A percentile compares a stretch with the other conserved stretches of the same genome.
Evolutionary conservation across 2,329 filamentous ascomycete species (phyloP).

Genomic region (Ascochyta koolunga): DNA sequence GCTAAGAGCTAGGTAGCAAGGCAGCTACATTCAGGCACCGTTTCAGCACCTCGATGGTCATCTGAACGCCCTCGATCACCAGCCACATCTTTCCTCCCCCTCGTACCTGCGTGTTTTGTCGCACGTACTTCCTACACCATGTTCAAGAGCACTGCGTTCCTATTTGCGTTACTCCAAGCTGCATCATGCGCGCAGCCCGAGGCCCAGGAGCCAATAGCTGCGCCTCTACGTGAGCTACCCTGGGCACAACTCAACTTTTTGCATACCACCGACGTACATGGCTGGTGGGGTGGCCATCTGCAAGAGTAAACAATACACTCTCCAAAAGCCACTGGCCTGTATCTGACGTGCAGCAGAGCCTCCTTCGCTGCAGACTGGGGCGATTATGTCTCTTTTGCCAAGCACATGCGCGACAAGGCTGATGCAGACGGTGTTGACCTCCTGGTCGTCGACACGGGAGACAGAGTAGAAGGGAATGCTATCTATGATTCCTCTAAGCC

Average conservation of each 20-base stretch:
- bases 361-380: slow-evolving; percentile 98
- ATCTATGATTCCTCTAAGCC: slow-evolving; percentile 89
- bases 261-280: slow-evolving; percentile 91
- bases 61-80: slow-evolving; percentile 13
- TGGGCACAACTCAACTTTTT: slow-evolving; percentile 95
- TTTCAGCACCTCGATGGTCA: slow-evolving; percentile 27
- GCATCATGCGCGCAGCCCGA: slow-evolving; percentile 71
- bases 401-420: slow-evolving; percentile 78
- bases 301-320: slow-evolving; percentile 67
- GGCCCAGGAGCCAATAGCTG: slow-evolving; percentile 76
- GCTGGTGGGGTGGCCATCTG: slow-evolving; percentile 92
- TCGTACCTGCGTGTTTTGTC: neutral
- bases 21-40: slow-evolving; percentile 10
- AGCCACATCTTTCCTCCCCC: slow-evolving; percentile 7
- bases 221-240: slow-evolving; percentile 80
- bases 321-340: neutral
- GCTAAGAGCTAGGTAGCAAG: neutral
- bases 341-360: slow-evolving; percentile 58
- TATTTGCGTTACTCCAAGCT: slow-evolving; percentile 46
- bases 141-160: slow-evolving; percentile 18
- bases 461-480: slow-evolving; percentile 91
- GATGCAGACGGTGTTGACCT: slow-evolving; percentile 81
- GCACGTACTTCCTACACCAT: slow-evolving; percentile 20
- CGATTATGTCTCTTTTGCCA: slow-evolving; percentile 92
- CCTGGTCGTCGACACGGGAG: slow-evolving; percentile 93